Base-by-base conservation (phyloP, 139 green algal species). In the Limnomonas spitsbergensis region DNA sequence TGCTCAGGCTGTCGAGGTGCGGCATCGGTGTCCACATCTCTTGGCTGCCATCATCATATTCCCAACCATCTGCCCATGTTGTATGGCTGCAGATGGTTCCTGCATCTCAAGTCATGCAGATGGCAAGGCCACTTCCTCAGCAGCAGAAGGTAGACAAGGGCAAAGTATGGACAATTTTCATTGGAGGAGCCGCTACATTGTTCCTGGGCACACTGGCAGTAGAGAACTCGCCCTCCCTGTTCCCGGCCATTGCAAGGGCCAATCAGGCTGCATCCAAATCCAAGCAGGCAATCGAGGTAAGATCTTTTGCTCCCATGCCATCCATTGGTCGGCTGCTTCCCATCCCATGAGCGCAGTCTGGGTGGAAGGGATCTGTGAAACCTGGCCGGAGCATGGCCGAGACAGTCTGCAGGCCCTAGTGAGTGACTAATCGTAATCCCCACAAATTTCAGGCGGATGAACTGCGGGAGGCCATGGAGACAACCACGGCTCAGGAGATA, bases 201-300 rank as follows among this genome's bases (percentile, higher is more conserved):
- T 96, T 96, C 72, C 81, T 79, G 2, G 27, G 54, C 1, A 91
- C 90, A 29, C 42, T 95, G 24, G 36, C 90, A 35, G 61, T 88
- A 20, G 92, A 96, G 61, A 95, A 94, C 78, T 94, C 92, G 24
- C 70, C 76, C 0, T 38, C 32, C 1, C 86, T 84, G 56, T 96
- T 96, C 74, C 92, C 92, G 1, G 92, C 92, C 36, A 95, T 96
- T 66, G 73, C 77, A 4, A 84, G 87, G 27, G 90, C 92, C 34
- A 96, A 96, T 75, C 40, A 82, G 69, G 89, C 91, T 0, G 88
- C 94, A 83, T 35, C 75, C 34, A 32, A 67, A 69, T 42, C 47
- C 4, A 70, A 36, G 56, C 9, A 70, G 56, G 56, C 56, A 37
- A 20, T 20, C 6, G 56, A 70, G 29, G 56, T 70, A 20, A 32